Evolutionary conservation across 257 asterid genomes (phyloP).

Genomic region (Solanum sejunctum): DNA sequence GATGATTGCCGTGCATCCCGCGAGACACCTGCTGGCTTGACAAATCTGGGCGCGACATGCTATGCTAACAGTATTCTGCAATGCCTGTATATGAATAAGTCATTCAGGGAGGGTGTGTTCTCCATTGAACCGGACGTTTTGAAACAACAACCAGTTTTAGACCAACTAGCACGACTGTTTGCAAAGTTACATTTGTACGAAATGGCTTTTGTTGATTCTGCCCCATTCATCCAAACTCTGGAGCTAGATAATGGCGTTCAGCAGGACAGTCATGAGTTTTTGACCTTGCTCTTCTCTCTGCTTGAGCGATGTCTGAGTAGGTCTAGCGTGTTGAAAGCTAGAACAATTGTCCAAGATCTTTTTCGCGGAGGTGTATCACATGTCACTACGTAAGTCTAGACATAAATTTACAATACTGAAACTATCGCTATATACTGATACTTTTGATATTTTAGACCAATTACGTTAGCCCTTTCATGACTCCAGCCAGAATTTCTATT

Average conservation of each 20-base stretch:
- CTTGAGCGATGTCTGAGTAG: conserved; percentile 78
- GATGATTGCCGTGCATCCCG: conserved; percentile 64
- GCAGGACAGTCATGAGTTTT: conserved; percentile 98
- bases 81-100: conserved; percentile 76
- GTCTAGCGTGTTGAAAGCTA: conserved; percentile 62
- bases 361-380: conserved; percentile 97
- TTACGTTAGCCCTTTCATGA: neutral
- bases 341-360: conserved; percentile 78
- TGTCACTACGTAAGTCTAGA: conserved; percentile 56
- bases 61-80: conserved; percentile 97
- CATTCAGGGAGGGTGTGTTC: conserved; percentile 86
- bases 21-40: conserved; percentile 85
- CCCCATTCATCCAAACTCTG: conserved; percentile 82
- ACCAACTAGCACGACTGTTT: conserved; percentile 71
- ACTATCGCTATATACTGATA: neutral
- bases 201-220: conserved; percentile 92
- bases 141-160: conserved; percentile 59
- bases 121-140: conserved; percentile 72
- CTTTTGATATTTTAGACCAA: neutral
- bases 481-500: neutral
- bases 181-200: conserved; percentile 85
- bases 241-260: conserved; percentile 94
- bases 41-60: conserved; percentile 98
- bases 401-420: neutral
- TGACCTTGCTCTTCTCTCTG: conserved; percentile 80